Evolutionary conservation across 441 rosid species (phyloP), one percentile per base, ranked within the genome.

Genomic region (Populus hybrid): DNA sequence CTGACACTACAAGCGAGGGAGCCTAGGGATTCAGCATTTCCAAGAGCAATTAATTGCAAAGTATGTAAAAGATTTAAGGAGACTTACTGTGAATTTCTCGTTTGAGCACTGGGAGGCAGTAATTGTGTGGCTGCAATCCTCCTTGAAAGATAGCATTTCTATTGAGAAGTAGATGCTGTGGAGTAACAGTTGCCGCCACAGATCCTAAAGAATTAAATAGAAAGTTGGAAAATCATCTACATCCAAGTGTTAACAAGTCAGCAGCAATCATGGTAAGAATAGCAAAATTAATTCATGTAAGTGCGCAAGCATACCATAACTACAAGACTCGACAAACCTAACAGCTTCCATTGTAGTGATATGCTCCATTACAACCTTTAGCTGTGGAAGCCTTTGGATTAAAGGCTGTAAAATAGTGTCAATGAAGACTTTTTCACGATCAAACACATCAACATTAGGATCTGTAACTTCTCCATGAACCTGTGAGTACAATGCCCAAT

Each of bases 391-490:
- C 85, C 86, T 90, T 82, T 85, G 83, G 69, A 91, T 87, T 35
- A 93, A 84, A 84, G 97, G 97, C 71, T 75, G 90, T 50, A 91
- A 82, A 84, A 95, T 83, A 64, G 94, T 90, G 75, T 92, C 93
- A 46, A 95, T 94, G 81, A 95, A 94, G 75, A 90, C 92, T 81
- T 87, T 94, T 84, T 94, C 98, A 53, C 94, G 95, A 84, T 95
- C 97, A 90, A 95, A 95, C 65, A 90, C 77, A 78, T 95, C 98
- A 75, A 95, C 87, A 86, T 74, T 81, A 30, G 90, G 89, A 89
- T 92, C 92, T 26, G 98, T 92, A 78, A 94, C 99, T 86, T 95
- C 99, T 18, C 98, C 97, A 82, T 95, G 99, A 82, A 94, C 99
- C 99, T 95, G 87, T 16, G 74, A n/a, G 82, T 28, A 68, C 26